Conservation (phyloP, 345 rosid genomes). For the Anacardium occidentale region DNA sequence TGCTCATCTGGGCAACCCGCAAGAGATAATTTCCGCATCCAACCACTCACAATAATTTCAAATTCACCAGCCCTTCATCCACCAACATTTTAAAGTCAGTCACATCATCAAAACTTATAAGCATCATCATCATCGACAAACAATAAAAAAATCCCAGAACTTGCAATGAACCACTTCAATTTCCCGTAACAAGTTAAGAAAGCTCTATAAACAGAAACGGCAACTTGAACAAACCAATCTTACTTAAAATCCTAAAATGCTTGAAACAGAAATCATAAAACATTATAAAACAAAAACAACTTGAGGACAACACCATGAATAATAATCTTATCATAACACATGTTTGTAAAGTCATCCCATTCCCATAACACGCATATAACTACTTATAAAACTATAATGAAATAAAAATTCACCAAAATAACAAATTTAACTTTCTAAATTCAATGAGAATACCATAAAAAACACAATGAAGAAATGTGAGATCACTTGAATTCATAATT, state of each 20-base stretch:
- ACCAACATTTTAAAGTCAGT: constrained; percentile 28
- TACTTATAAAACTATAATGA: too few species aligned
- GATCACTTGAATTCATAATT: background rate
- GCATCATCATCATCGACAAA: too few species aligned
- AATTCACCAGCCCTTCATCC: constrained; percentile 27
- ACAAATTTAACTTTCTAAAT: too few species aligned
- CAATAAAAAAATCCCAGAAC: too few species aligned
- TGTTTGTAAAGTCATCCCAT: too few species aligned
- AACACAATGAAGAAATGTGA: background rate
- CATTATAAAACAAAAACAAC: too few species aligned
- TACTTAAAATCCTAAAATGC: background rate
- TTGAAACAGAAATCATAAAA: background rate
- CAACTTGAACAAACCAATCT: too few species aligned
- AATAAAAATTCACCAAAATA: background rate
- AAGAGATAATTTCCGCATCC: constrained; percentile 21
- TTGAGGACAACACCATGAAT: too few species aligned
- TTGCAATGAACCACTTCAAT: background rate
- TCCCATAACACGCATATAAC: too few species aligned
- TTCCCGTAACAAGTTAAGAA: background rate
- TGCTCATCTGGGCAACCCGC: constrained; percentile 67
- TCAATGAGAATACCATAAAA: too few species aligned
- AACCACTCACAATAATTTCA: constrained; percentile 22
- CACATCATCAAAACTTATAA: constrained; percentile 9
- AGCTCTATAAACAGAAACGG: background rate
- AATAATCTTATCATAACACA: too few species aligned